Conservation (phyloP, 2,329 filamentous ascomycete species). For the Whalleya microplaca region DNA sequence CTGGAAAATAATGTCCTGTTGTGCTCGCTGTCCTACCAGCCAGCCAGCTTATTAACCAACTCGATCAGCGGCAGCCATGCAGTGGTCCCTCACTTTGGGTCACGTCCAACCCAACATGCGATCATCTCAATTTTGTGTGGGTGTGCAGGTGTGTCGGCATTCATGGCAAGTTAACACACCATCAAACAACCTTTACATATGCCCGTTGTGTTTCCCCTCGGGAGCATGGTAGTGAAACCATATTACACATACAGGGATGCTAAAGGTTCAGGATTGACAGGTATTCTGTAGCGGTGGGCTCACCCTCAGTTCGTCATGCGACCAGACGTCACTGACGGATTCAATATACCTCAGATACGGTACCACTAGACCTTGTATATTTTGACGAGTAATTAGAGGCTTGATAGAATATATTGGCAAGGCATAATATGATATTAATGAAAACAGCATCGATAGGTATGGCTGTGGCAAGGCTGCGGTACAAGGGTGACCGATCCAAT, state of each 20-base stretch:
- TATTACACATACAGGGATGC: neutral
- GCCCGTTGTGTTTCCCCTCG: neutral
- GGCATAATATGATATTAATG: neutral
- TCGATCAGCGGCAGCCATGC: neutral
- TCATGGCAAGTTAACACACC: neutral
- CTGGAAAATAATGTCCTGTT: neutral
- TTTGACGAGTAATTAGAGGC: neutral
- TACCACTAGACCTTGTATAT: neutral
- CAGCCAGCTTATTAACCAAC: neutral
- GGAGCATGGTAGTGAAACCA: neutral
- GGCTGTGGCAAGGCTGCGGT: neutral
- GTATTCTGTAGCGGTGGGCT: neutral
- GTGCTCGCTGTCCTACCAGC: neutral
- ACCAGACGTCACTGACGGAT: neutral
- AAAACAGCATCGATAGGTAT: neutral
- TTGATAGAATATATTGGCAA: neutral
- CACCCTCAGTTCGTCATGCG: neutral
- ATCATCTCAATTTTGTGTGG: neutral
- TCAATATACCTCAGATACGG: neutral
- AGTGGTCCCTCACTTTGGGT: neutral
- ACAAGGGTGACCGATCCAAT: neutral
- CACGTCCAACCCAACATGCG: neutral
- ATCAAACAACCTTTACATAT: neutral
- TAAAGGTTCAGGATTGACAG: no score
- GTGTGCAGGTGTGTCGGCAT: neutral